These are phyloP conservation scores for Rutstroemia sp. DNA, from an alignment of 2,329 filamentous ascomycete species.

Conservation along the genomic window DNA sequence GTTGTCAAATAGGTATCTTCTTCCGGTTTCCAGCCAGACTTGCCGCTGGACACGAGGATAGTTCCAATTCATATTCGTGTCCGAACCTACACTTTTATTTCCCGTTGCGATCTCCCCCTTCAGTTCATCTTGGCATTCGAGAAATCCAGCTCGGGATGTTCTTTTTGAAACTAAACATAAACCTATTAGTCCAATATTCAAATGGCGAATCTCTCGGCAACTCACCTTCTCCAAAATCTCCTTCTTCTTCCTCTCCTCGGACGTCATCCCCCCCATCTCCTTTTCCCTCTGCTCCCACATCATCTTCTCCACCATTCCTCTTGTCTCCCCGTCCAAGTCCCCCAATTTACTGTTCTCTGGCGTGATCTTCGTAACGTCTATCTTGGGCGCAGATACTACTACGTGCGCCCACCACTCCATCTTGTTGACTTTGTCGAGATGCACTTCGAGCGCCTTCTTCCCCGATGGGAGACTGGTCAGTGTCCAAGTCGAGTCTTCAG, in stretches of 20 bases:
- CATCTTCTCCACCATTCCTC: slow-evolving; percentile 99
- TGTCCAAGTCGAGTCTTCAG: slow-evolving; percentile 94
- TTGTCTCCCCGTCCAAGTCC: slow-evolving; percentile 89
- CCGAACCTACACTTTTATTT: not conserved
- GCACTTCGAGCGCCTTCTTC: slow-evolving; percentile 71
- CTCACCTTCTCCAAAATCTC: slow-evolving; percentile 71
- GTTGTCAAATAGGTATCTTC: slow-evolving; percentile 3
- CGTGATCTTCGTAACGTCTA: slow-evolving; percentile 91
- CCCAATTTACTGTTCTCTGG: slow-evolving; percentile 88
- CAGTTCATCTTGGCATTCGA: slow-evolving; percentile 60
- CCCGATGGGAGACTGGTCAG: slow-evolving; percentile 55
- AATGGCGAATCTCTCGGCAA: not conserved
- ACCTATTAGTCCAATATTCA: not conserved
- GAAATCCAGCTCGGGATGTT: slow-evolving; percentile 64
- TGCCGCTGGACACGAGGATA: no score
- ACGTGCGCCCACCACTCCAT: slow-evolving; percentile 98
- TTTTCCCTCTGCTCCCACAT: slow-evolving; percentile 99
- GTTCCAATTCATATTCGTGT: not conserved
- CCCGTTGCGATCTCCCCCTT: not conserved
- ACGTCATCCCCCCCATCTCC: slow-evolving; percentile 85
- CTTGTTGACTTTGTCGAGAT: slow-evolving; percentile 94
- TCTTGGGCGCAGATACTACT: slow-evolving; percentile 75
- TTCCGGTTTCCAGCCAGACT: not conserved
- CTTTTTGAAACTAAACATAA: slow-evolving; percentile 54
- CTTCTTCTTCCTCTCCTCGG: slow-evolving; percentile 91